These are phyloP conservation scores for Vigna trinervia DNA, from an alignment of 306 rosid genomes.

Conservation along the genomic window DNA sequence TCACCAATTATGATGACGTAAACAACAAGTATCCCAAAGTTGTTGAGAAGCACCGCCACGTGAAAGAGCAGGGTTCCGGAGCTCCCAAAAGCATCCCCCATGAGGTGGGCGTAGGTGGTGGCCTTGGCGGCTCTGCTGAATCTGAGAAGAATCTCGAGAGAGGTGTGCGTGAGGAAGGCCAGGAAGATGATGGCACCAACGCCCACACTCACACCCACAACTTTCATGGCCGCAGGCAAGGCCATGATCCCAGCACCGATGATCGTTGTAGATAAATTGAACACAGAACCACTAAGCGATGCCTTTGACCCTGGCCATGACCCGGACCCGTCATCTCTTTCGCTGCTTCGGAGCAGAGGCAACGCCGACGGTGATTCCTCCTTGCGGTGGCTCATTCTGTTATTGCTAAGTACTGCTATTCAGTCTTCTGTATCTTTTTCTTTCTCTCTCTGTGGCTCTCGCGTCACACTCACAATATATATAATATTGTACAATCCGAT, in stretches of 20 bases:
- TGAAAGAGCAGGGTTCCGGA: slow-evolving; percentile 56
- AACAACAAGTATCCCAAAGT: slow-evolving; percentile 70
- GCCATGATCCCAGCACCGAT: slow-evolving; percentile 88
- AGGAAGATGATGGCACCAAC: slow-evolving; percentile 54
- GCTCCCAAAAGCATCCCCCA: slow-evolving; percentile 65
- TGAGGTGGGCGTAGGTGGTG: slow-evolving; percentile 51
- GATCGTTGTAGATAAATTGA: slow-evolving; percentile 70
- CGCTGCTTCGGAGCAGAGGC: neutral
- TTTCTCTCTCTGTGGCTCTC: neutral
- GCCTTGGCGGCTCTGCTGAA: slow-evolving; percentile 59
- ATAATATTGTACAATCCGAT: too few relatives aligned
- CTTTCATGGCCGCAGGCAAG: slow-evolving; percentile 75
- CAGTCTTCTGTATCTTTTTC: neutral
- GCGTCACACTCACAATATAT: neutral
- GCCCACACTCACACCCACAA: slow-evolving; percentile 62
- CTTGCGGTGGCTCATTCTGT: neutral
- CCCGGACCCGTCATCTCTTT: slow-evolving; percentile 14
- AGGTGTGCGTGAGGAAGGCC: slow-evolving; percentile 58
- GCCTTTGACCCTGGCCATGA: slow-evolving; percentile 8
- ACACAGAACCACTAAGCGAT: slow-evolving; percentile 60
- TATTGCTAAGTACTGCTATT: neutral
- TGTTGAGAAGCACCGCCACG: slow-evolving; percentile 60
- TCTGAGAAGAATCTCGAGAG: slow-evolving; percentile 64
- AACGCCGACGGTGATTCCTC: neutral
- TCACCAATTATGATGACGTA: slow-evolving; percentile 77